Evolutionary conservation across 495 filamentous ascomycete genomes (phyloP), one percentile per base, ranked within the genome.

Genomic region (Daldinia concentrica): DNA sequence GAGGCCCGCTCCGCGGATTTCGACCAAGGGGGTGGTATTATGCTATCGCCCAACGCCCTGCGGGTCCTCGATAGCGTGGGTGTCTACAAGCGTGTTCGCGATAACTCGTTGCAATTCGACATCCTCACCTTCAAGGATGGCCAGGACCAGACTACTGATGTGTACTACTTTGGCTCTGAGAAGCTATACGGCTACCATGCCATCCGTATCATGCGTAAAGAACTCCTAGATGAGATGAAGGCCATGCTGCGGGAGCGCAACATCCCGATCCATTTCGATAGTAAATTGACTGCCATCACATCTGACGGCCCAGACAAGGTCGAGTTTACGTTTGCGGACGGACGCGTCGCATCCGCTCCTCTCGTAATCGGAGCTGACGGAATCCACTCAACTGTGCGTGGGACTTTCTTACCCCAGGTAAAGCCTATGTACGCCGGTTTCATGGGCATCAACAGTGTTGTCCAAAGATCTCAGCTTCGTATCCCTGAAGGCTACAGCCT

Each of bases 41-140:
- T 84, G 81, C 81, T 87, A 36, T 84, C 82, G 0, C 82, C 85
- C 50, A 87, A 88, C 56, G 83, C 83, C 4, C 75, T 87, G 11
- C 80, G 79, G 17, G 73, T 86, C 24, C 79, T 88, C 6, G 82
- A 87, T 48, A 45, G 56, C 8, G 48, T 86, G 0, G 83, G 77
- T n/a, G 74, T 83, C 17, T 87, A 84, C 72, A 50, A 79, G 4
- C 78, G 75, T 11, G 69, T 86, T 48, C 75, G 36, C 0, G 17
- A 54, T 22, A 59, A 68, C 1, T 58, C 68, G 5, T 45, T 79
- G 65, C 61, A 81, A 12, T 86, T 85, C 66, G 77, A 82, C 0
- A 67, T 43, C 0, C 62, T 87, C 0, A 58, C 78, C 26, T 87
- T 84, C 75, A 80, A 81, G 41, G 72, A 82, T 36, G 71, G 57